Evolutionary conservation across 441 rosid species (phyloP), one percentile per base, ranked within the genome.

Genomic region (Dalechampia spathulata): DNA sequence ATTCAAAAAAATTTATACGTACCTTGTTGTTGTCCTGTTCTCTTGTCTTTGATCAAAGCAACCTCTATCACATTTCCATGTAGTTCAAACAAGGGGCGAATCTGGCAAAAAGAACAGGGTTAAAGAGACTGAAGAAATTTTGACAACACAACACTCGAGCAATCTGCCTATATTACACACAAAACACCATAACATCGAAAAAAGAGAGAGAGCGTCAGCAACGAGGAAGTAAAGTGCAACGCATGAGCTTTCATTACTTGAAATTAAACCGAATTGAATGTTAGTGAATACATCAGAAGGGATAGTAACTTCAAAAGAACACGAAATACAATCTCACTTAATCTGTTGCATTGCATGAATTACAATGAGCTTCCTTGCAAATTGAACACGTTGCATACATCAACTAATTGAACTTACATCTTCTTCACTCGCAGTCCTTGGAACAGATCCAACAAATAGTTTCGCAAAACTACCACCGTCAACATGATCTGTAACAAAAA

Each of bases 11-110:
- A 71, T 60, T 51, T 16, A 58, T 61, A 61, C 83, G 54, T 84
- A 94, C 98, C 98, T 86, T 87, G 98, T 64, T 86, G 99, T 60
- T 81, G 98, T 44, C 98, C 99, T 27, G 99, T 90, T 76, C 80
- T 84, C 78, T 88, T 94, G 70, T 94, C 99, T 73, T 80, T 94
- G 75, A 94, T 87, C 74, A 88, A 63, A 54, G 99, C 98, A 69
- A 94, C 99, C 79, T 94, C 99, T 38, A 87, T 61, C 63, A 94
- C 99, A 56, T 78, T 72, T 66, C 99, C 99, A 69, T 90, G 92
- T 63, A 74, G 78, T 68, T 90, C 96, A 70, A 94, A 94, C 55
- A 80, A 64, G 32, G 95, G 90, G 26, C 92, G 90, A 58, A 94
- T 83, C 99, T 94, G 69, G 28, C 46, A 72, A 34, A 54, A 75